phyloP scores from a whole-genome alignment of 208 protist species.

The Angomonas ambiguus region DNA sequence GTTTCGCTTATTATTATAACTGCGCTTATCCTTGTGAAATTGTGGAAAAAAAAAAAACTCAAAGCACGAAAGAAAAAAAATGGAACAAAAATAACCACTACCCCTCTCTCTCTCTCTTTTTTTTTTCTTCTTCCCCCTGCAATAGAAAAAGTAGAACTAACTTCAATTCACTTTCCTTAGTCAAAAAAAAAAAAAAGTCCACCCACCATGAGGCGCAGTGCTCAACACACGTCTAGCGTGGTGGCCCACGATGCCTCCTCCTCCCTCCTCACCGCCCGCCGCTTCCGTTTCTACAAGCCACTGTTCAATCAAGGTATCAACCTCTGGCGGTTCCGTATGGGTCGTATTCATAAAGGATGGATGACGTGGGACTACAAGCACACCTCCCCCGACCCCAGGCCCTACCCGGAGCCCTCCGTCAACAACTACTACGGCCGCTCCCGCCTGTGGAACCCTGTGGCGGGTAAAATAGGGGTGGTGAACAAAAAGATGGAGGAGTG shows the following conservation, averaged over 20 bases:
- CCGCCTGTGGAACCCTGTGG: conserved; percentile 83
- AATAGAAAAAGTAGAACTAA: conserved; percentile 2
- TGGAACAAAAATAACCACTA: too few relatives aligned
- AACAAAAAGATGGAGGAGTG: conserved; percentile 75
- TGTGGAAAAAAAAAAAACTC: neutral
- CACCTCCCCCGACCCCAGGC: conserved; percentile 65
- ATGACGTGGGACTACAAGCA: conserved; percentile 73
- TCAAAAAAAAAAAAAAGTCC: conserved; percentile 10
- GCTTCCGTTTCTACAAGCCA: conserved; percentile 77
- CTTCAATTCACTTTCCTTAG: neutral
- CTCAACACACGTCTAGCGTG: neutral
- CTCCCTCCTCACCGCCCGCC: conserved; percentile 10
- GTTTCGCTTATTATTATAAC: neutral
- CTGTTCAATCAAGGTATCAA: conserved; percentile 78
- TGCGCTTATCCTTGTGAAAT: neutral
- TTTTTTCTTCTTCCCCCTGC: too few relatives aligned
- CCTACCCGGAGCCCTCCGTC: conserved; percentile 74
- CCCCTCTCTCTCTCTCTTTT: neutral
- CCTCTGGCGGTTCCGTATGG: conserved; percentile 80
- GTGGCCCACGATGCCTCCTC: neutral
- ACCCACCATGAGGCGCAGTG: conserved; percentile 9
- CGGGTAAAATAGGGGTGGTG: conserved; percentile 77
- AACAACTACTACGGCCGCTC: conserved; percentile 87
- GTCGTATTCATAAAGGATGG: conserved; percentile 70
- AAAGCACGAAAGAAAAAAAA: too few relatives aligned